Base-by-base conservation (phyloP, 2,329 filamentous ascomycete species). In the Piedraia hortae region DNA sequence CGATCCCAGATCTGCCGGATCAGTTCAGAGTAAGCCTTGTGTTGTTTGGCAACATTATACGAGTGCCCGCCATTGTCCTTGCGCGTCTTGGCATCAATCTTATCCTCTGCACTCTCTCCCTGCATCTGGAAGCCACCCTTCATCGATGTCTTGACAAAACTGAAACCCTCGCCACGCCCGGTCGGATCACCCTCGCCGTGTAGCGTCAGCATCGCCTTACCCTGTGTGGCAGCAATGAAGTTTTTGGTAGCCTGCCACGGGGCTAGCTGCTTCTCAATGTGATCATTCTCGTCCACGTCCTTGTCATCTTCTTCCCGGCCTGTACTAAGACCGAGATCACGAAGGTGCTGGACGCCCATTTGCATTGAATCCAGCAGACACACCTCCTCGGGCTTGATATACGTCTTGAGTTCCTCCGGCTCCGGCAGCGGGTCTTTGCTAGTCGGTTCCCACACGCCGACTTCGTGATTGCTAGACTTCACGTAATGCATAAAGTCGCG, bases 191-290 rank as follows among this genome's bases (percentile, higher is more conserved):
- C 85, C 32, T 88, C 75, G 10, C 85, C 85, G 35, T 91, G 80
- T 7, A 97, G 59, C 34, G 80, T 72, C 20, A 97, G 59, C 85
- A 97, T 97, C 3, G 85, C 85, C 43, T 97, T 97, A 27, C 78
- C 77, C 28, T 78, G 69, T 21, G 75, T 82, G 1, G 85, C 85
- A 32, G 91, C 73, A 27, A 91, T 61, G 46, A 97, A 97, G 28
- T 89, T 89, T 48, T 90, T 90, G 23, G 77, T 90, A 0, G 78
- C 82, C 35, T 82, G 77, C 85, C 85, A 97, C 0, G 85, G 85
- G 0, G 82, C 78, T 48, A 97, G 65, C 39, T 80, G 75, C 43
- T 82, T 66, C 22, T 88, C 77, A 6, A 88, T 59, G 23, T 69
- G 74, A 35, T 80, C 69, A 26, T 66, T 56, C 24, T 64, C 73